These are phyloP conservation scores for Penicillium sp. DNA, from an alignment of 2,329 filamentous ascomycete genomes.

Conservation along the genomic window DNA sequence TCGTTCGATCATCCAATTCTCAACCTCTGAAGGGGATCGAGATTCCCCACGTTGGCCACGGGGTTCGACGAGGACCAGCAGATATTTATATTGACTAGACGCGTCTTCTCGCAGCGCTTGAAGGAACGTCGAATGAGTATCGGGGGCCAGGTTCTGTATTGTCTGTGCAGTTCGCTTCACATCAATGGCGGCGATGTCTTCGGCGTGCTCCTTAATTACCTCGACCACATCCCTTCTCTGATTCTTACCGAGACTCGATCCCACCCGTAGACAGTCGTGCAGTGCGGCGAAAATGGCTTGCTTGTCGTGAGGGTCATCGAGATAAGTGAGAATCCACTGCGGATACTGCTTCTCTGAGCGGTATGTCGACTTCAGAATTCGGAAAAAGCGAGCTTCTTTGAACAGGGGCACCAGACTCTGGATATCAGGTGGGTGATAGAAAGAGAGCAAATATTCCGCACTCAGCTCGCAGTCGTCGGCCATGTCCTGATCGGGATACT, in stretches of 20 bases:
- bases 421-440: constrained; percentile 86
- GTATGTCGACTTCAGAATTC: constrained; percentile 88
- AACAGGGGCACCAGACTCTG: constrained; percentile 73
- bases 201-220: constrained; percentile 64
- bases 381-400: constrained; percentile 76
- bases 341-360: constrained; percentile 74
- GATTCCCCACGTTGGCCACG: constrained; percentile 39
- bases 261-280: constrained; percentile 66
- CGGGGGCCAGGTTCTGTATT: constrained; percentile 59
- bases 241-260: constrained; percentile 61
- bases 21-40: constrained; percentile 33
- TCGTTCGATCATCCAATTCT: constrained; percentile 67
- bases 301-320: constrained; percentile 77
- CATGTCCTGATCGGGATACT: constrained; percentile 74
- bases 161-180: constrained; percentile 63
- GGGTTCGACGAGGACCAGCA: constrained; percentile 72
- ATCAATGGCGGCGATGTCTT: constrained; percentile 65
- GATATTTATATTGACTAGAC: constrained; percentile 70
- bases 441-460: constrained; percentile 87
- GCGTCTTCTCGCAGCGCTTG: constrained; percentile 59
- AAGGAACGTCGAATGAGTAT: constrained; percentile 66
- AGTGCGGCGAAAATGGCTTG: constrained; percentile 76
- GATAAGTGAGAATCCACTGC: constrained; percentile 73
- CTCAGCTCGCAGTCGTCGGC: constrained; percentile 96
- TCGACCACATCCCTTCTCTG: constrained; percentile 69